These are phyloP conservation scores for Neocucurbitaria cava DNA, from an alignment of 2,329 filamentous ascomycete genomes.

Conservation along the genomic window DNA sequence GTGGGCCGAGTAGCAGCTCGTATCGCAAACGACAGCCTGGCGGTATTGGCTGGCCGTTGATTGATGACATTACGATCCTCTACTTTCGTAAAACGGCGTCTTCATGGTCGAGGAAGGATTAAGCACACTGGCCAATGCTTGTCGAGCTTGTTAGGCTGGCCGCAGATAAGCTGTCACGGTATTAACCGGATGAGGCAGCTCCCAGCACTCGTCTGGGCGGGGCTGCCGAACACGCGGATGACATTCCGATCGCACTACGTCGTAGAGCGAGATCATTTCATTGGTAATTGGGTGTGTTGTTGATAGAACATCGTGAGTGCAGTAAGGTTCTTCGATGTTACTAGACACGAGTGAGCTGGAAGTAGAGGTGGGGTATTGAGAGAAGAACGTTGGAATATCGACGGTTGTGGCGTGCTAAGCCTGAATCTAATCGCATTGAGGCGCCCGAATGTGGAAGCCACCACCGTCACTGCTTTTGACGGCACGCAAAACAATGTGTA, in stretches of 20 bases:
- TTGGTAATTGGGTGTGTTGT: neutral
- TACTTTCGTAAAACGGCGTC: neutral
- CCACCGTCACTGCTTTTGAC: neutral
- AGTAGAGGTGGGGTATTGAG: neutral
- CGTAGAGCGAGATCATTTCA: neutral
- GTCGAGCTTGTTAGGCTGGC: conserved; percentile 18
- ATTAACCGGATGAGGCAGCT: conserved; percentile 30
- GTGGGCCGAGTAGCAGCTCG: neutral
- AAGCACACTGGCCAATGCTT: conserved; percentile 35
- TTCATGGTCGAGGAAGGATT: conserved; percentile 8
- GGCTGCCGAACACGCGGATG: neutral
- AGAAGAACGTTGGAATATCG: conserved; percentile 1
- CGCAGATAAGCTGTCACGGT: conserved; percentile 17
- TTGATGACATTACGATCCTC: neutral
- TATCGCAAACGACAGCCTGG: neutral
- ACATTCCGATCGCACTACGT: neutral
- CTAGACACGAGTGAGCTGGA: neutral
- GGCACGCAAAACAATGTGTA: too few relatives aligned
- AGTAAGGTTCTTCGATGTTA: neutral
- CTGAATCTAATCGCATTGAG: neutral
- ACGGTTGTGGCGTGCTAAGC: conserved; percentile 7
- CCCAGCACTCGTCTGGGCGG: neutral
- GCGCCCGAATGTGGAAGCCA: neutral
- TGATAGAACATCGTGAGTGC: neutral
- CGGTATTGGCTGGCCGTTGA: neutral